Evolutionary conservation across 2,329 filamentous ascomycete genomes (phyloP).

Genomic region (Tolypocladium cylindrosporum): DNA sequence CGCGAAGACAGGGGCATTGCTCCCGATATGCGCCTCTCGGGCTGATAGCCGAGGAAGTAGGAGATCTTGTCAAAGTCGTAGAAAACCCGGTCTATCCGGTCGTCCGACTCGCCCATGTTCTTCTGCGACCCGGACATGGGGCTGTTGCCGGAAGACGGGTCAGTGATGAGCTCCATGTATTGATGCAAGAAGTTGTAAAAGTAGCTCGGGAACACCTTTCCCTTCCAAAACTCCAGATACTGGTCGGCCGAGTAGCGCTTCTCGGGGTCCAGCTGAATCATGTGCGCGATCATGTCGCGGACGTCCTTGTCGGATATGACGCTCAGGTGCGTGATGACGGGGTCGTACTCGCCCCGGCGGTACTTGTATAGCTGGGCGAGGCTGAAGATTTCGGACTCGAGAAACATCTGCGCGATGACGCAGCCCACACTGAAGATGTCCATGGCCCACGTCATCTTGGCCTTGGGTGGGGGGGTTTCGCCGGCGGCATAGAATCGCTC

Average conservation of each 20-base stretch:
- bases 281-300: slow-evolving; percentile 81
- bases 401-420: slow-evolving; percentile 90
- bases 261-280: slow-evolving; percentile 92
- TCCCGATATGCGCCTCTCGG: slow-evolving; percentile 29
- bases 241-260: slow-evolving; percentile 88
- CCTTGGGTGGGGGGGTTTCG: slow-evolving; percentile 49
- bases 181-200: slow-evolving; percentile 97
- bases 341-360: slow-evolving; percentile 84
- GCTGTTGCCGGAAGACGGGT: slow-evolving; percentile 71
- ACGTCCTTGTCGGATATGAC: slow-evolving; percentile 84
- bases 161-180: slow-evolving; percentile 93
- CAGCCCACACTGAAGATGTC: slow-evolving; percentile 96
- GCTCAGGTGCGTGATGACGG: slow-evolving; percentile 66
- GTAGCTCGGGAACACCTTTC: slow-evolving; percentile 88
- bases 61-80: slow-evolving; percentile 97
- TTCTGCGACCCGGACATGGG: slow-evolving; percentile 54
- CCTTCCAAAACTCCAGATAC: slow-evolving; percentile 85
- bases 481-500: slow-evolving; percentile 76
- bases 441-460: slow-evolving; percentile 81
- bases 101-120: slow-evolving; percentile 80
- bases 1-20: slow-evolving; percentile 20
- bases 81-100: slow-evolving; percentile 86
- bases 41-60: slow-evolving; percentile 74
- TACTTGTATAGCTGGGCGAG: slow-evolving; percentile 94
- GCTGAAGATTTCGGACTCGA: slow-evolving; percentile 95